These are phyloP conservation scores for Daldinia sp. DNA, from an alignment of 2,329 filamentous ascomycete species.

Conservation along the genomic window DNA sequence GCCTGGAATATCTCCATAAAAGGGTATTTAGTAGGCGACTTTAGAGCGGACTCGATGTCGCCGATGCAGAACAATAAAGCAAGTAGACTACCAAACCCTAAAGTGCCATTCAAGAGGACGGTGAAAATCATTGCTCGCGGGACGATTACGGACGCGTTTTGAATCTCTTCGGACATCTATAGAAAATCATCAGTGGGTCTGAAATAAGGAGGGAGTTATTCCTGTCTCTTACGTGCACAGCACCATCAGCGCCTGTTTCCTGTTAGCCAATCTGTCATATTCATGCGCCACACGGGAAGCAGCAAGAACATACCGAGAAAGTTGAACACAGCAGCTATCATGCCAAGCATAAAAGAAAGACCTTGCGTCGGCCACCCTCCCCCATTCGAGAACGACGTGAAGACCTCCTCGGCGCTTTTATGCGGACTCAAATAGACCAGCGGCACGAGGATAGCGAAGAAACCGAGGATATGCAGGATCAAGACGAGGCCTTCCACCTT, in stretches of 20 bases:
- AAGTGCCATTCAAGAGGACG: constrained; percentile 43
- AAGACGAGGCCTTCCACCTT: constrained; percentile 46
- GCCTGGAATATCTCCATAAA: constrained; percentile 47
- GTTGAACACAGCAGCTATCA: constrained; percentile 28
- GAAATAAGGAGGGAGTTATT: background rate
- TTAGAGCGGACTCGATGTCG: constrained; percentile 39
- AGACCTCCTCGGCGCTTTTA: constrained; percentile 55
- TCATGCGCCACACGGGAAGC: too few relatives aligned
- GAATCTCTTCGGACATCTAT: constrained; percentile 45
- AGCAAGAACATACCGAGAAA: constrained; percentile 24
- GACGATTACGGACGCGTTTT: constrained; percentile 38
- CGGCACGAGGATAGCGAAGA: constrained; percentile 54
- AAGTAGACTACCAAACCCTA: constrained; percentile 45
- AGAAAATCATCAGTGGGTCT: background rate
- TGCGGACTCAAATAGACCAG: constrained; percentile 51
- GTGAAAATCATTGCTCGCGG: constrained; percentile 42
- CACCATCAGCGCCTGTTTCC: constrained; percentile 38
- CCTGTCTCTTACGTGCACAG: constrained; percentile 31
- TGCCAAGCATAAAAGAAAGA: constrained; percentile 54
- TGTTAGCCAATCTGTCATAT: background rate
- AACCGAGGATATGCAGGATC: constrained; percentile 54
- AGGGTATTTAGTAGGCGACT: constrained; percentile 43
- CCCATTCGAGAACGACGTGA: constrained; percentile 58
- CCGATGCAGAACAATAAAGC: constrained; percentile 44
- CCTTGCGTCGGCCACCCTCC: constrained; percentile 59